Base-by-base conservation (phyloP, 2,329 filamentous ascomycete genomes). In the Lasiodiplodia sp. region DNA sequence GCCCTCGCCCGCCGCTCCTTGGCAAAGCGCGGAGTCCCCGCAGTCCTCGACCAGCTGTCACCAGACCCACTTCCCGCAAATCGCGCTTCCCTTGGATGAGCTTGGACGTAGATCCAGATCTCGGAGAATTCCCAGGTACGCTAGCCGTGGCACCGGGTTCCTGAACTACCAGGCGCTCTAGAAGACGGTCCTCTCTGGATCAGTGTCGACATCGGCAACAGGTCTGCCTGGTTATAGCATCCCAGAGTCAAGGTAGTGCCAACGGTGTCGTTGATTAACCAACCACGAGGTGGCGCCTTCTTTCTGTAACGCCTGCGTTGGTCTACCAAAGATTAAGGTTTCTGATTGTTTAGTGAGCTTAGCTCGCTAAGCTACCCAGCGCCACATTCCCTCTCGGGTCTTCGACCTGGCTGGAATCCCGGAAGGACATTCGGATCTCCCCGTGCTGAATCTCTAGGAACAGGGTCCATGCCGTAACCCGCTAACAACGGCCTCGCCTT, bases 51-150 rank as follows among this genome's bases (percentile, higher is more conserved):
- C 31, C 31, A 34, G 31, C 31, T 34, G 31, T 34, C 31, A n/a
- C 4, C 21, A 12, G 16, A 38, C 5, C 28, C 53, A 56, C 28
- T 34, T 31, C 53, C 25, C 44, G 44, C 18, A 47, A 16, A 18
- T 47, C 40, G 11, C 8, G 40, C 40, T n/a, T n/a, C 18, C n/a
- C 28, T 10, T 8, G 6, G 16, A 21, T 21, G n/a, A 47, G 44
- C 57, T n/a, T 14, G 37, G 21, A 16, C 44, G 44, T 3, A 60
- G n/a, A 60, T 47, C 38, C 57, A 28, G 57, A 60, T 60, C 37
- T 25, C 14, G 14, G 38, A 8, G 40, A 44, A 18, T 18, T 7
- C 14, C 18, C 18, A 44, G 14, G 18, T 31, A 28, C 14, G 23
- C 56, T 28, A 38, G 23, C 38, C 4, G 2, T 28, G 44, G 10